Conservation (phyloP, 2,329 filamentous ascomycete species). For the Alternaria sp. region DNA sequence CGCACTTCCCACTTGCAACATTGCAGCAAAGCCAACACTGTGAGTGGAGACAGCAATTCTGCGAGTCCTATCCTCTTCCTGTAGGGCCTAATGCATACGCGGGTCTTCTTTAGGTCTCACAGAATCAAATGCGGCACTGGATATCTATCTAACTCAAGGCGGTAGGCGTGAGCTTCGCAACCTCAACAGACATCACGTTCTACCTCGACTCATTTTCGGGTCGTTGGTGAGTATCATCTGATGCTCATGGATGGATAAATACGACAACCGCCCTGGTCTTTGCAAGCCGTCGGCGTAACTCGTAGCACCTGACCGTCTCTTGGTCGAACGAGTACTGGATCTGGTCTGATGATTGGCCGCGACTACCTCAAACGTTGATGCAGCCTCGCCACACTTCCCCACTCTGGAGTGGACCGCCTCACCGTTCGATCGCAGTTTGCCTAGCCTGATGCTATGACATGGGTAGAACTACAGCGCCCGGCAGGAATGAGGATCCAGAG, state of each 20-base stretch:
- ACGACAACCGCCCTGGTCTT: constrained; percentile 33
- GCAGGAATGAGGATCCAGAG: constrained; percentile 7
- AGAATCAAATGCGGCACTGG: constrained; percentile 4
- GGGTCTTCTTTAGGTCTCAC: constrained; percentile 8
- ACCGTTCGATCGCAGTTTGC: constrained; percentile 14
- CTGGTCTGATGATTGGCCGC: constrained; percentile 37
- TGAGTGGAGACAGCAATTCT: constrained; percentile 6
- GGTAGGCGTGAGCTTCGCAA: constrained; percentile 6
- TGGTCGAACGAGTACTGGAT: constrained; percentile 15
- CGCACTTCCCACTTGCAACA: constrained; percentile 1
- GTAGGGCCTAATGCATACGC: constrained; percentile 6
- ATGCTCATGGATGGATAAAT: constrained; percentile 30
- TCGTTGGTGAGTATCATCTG: constrained; percentile 41
- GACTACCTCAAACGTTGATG: constrained; percentile 29
- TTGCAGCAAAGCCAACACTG: not conserved
- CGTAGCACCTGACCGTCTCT: constrained; percentile 39
- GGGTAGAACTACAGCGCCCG: constrained; percentile 10
- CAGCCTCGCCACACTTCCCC: constrained; percentile 36
- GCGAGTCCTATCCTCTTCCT: constrained; percentile 7
- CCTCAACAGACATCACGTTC: constrained; percentile 12
- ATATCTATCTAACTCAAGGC: constrained; percentile 5
- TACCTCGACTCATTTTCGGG: constrained; percentile 26
- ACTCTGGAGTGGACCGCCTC: constrained; percentile 18
- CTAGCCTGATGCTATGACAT: constrained; percentile 13
- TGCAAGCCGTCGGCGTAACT: constrained; percentile 27